These are phyloP conservation scores for Gryganskiella cystojenkinii DNA, from an alignment of 192 early-diverging fungal genomes.

Conservation along the genomic window DNA sequence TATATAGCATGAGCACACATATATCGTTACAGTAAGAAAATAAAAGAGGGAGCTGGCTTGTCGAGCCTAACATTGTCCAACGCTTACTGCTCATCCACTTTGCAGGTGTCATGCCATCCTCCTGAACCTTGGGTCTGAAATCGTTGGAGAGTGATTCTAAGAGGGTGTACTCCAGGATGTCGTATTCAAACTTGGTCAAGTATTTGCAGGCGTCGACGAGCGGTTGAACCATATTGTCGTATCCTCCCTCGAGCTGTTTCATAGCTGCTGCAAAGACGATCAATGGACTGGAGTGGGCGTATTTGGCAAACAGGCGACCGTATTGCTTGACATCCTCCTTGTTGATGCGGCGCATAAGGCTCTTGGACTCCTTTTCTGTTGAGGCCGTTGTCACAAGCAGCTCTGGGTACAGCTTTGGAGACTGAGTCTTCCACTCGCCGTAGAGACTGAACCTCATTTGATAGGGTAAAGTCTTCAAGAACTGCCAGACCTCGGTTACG, in stretches of 20 bases:
- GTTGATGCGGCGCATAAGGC: conserved; percentile 74
- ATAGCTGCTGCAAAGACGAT: conserved; percentile 77
- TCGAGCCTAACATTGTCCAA: not conserved
- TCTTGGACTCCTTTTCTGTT: conserved; percentile 64
- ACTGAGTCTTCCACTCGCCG: conserved; percentile 79
- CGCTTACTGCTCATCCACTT: conserved; percentile 71
- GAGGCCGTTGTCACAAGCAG: conserved; percentile 57
- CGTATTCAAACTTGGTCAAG: conserved; percentile 77
- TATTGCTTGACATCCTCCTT: conserved; percentile 80
- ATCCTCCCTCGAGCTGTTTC: conserved; percentile 69
- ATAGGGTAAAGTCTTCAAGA: conserved; percentile 70
- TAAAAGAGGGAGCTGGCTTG: no score
- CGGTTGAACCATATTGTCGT: conserved; percentile 78
- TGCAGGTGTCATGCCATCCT: conserved; percentile 67
- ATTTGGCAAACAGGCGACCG: conserved; percentile 78
- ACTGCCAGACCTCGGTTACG: conserved; percentile 69
- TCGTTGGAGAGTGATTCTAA: conserved; percentile 72
- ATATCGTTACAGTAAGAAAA: not conserved
- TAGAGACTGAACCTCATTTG: conserved; percentile 76
- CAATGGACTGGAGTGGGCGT: conserved; percentile 79
- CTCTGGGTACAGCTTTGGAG: conserved; percentile 66
- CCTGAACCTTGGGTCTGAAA: conserved; percentile 66
- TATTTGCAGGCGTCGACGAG: conserved; percentile 85
- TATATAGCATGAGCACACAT: no score
- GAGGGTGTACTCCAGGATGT: conserved; percentile 75